Percentiles rank a stretch among this genome's conserved stretches.
Conservation (phyloP, 495 filamentous ascomycete genomes). For the Aspergillus ostianus region DNA sequence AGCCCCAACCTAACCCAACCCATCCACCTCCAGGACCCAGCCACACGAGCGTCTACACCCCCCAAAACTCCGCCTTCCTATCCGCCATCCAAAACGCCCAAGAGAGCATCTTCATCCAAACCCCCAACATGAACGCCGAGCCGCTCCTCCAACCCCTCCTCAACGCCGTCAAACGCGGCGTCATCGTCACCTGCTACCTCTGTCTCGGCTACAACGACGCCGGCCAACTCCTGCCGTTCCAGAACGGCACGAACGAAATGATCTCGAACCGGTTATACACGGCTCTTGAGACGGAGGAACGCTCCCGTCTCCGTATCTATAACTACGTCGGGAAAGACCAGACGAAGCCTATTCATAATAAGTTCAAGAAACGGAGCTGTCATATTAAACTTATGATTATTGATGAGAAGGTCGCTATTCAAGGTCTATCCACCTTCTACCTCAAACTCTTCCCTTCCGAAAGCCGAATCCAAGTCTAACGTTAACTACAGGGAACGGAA, state of each 20-base stretch:
- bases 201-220: conserved; percentile 78
- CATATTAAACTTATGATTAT: conserved; percentile 76
- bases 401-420: conserved; percentile 64
- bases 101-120: conserved; percentile 66
- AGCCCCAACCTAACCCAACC: not conserved
- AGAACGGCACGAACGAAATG: conserved; percentile 76
- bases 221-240: conserved; percentile 70
- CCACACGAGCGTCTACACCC: conserved; percentile 56
- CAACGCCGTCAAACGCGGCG: conserved; percentile 62
- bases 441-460: not conserved
- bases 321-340: conserved; percentile 77
- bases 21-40: conserved; percentile 42
- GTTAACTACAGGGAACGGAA: conserved; percentile 57
- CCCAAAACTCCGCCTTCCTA: conserved; percentile 72
- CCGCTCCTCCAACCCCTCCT: conserved; percentile 61
- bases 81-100: conserved; percentile 64
- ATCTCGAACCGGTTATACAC: conserved; percentile 56
- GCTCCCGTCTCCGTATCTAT: conserved; percentile 50
- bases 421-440: conserved; percentile 29
- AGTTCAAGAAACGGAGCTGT: conserved; percentile 61
- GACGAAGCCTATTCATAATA: conserved; percentile 58
- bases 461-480: not conserved
- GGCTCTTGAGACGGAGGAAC: conserved; percentile 45
- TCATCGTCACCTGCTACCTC: conserved; percentile 65
- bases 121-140: conserved; percentile 72